A percentile compares a stretch with the other conserved stretches of the same genome.
These are phyloP conservation scores for Typha latifolia DNA, from an alignment of 176 grass and related monocot species.

Conservation along the genomic window DNA sequence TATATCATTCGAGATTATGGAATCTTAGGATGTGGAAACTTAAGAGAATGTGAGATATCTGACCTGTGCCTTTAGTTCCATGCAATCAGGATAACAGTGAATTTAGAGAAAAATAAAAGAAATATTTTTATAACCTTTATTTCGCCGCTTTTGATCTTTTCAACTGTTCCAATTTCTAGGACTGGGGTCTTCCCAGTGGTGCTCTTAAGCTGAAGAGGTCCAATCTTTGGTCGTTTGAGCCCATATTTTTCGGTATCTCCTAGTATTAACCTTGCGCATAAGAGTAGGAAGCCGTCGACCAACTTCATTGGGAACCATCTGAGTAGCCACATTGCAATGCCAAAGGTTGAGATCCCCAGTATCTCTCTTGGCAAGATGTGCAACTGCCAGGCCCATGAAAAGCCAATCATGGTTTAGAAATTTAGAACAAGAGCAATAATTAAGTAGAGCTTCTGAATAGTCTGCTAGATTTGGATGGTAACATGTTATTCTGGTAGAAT, in stretches of 20 bases:
- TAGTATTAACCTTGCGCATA: constrained; percentile 52
- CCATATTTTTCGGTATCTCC: constrained; percentile 62
- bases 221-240: constrained; percentile 43
- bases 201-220: constrained; percentile 62
- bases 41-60: too few species aligned
- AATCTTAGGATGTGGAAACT: background rate
- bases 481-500: too few species aligned
- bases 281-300: constrained; percentile 59
- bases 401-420: too few species aligned
- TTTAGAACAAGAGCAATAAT: too few species aligned
- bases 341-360: constrained; percentile 86
- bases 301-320: constrained; percentile 46
- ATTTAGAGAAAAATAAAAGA: too few species aligned
- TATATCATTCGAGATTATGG: too few species aligned
- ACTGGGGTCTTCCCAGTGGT: constrained; percentile 60
- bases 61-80: too few species aligned
- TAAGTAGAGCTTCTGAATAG: too few species aligned
- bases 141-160: constrained; percentile 52
- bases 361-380: constrained; percentile 83
- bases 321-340: constrained; percentile 57
- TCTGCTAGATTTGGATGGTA: too few species aligned
- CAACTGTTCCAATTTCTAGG: constrained; percentile 54
- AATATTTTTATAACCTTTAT: constrained; percentile 35
- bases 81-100: background rate
- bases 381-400: constrained; percentile 31